phyloP scores from a whole-genome alignment of 73 alveolate species.

The Halteria grandinella region DNA sequence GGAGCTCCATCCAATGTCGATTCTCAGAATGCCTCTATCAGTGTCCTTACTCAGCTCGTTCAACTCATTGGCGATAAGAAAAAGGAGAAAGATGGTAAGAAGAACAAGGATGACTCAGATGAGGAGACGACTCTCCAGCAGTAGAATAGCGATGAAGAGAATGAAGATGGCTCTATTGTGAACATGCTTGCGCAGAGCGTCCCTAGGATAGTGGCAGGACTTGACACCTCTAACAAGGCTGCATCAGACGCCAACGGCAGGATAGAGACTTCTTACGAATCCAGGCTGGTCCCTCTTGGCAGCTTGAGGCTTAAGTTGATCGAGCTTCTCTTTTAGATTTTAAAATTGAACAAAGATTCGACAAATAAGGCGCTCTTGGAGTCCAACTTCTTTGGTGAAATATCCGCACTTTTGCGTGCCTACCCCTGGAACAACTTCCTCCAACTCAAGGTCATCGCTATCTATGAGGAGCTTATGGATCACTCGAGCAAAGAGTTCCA shows the following conservation, averaged over 20 bases:
- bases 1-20: slow-evolving; percentile 4
- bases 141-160: slow-evolving; percentile 30
- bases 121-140: slow-evolving; percentile 41
- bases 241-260: slow-evolving; percentile 2
- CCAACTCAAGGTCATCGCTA: neutral
- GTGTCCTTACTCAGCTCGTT: neutral
- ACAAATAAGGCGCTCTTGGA: slow-evolving; percentile 1
- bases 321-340: slow-evolving; percentile 1
- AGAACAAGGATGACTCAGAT: slow-evolving; percentile 41
- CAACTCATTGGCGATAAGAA: slow-evolving; percentile 41
- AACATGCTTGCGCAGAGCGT: slow-evolving; percentile 4
- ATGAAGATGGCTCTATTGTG: neutral
- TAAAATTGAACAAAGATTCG: slow-evolving; percentile 11
- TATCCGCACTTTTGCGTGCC: slow-evolving; percentile 1
- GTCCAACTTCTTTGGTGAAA: slow-evolving; percentile 10
- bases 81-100: neutral
- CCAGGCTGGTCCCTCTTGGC: slow-evolving; percentile 44
- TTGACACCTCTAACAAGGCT: neutral
- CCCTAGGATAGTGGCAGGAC: neutral
- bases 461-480: neutral
- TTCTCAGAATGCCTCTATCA: slow-evolving; percentile 20
- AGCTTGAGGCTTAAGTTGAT: slow-evolving; percentile 29
- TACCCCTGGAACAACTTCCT: slow-evolving; percentile 44
- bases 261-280: slow-evolving; percentile 20
- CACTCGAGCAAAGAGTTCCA: slow-evolving; percentile 15